Conservation (phyloP, 73 alveolate species). For the Tetrahymena borealis region DNA sequence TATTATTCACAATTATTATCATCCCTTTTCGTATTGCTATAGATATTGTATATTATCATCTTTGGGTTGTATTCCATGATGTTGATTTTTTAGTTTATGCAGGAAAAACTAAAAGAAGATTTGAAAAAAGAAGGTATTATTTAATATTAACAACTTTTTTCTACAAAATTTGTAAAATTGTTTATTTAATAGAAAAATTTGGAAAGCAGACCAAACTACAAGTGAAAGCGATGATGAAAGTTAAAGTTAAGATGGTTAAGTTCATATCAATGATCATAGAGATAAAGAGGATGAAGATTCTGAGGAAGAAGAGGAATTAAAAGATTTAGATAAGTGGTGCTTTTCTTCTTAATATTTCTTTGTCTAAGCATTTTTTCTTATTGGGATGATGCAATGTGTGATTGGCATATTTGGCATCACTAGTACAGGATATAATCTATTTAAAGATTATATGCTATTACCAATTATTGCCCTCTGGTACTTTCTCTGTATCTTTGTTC, state of each 20-base stretch:
- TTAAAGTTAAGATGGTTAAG: background rate
- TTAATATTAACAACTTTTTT: background rate
- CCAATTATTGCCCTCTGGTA: background rate
- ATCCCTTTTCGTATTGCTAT: conserved; percentile 22
- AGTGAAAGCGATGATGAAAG: background rate
- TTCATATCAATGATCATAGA: background rate
- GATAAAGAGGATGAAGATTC: background rate
- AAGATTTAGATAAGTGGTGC: background rate
- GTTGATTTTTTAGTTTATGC: conserved; percentile 19
- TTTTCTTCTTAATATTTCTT: background rate
- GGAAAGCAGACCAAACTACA: background rate
- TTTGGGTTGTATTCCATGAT: conserved; percentile 23
- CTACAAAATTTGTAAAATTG: background rate
- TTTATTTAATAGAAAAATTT: background rate
- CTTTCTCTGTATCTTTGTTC: background rate
- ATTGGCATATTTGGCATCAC: background rate
- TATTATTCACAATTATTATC: background rate
- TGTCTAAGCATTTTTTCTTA: background rate
- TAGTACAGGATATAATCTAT: background rate
- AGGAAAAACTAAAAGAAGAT: conserved; percentile 5
- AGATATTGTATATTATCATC: conserved; percentile 25
- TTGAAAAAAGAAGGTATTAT: conserved; percentile 4
- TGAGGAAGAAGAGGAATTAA: background rate
- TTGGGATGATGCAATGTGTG: background rate
- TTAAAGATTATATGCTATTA: background rate